Conservation (phyloP, 345 rosid genomes). For the Dipteronia dyeriana region DNA sequence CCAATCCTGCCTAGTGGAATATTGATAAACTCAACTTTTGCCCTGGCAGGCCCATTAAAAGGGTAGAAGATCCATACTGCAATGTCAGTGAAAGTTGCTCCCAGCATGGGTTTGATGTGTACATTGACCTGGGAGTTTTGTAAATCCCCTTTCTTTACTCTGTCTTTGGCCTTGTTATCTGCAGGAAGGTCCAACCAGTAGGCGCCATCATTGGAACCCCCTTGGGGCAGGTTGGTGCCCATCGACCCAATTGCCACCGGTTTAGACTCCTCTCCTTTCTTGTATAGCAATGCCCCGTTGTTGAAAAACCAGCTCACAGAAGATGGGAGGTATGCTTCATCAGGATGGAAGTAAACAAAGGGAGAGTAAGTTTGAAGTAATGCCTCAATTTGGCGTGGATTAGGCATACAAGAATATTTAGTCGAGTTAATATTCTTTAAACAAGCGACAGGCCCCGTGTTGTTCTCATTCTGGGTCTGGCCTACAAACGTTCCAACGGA, state of each 20-base stretch:
- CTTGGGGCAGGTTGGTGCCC: slow-evolving; percentile 87
- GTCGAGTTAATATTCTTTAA: slow-evolving; percentile 51
- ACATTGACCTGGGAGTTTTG: slow-evolving; percentile 49
- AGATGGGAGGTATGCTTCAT: slow-evolving; percentile 72
- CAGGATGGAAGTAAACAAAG: slow-evolving; percentile 64
- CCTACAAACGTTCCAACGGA: slow-evolving; percentile 62
- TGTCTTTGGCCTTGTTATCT: slow-evolving; percentile 46
- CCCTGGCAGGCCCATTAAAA: slow-evolving; percentile 76
- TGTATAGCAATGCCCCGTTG: slow-evolving; percentile 76
- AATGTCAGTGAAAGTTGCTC: slow-evolving; percentile 78
- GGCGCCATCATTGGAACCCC: slow-evolving; percentile 66
- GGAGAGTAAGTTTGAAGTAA: slow-evolving; percentile 64
- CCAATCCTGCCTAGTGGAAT: slow-evolving; percentile 66
- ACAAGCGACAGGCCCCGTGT: slow-evolving; percentile 39
- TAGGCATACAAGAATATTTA: slow-evolving; percentile 58
- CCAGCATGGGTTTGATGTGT: slow-evolving; percentile 76
- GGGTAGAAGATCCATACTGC: slow-evolving; percentile 81
- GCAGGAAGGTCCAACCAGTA: slow-evolving; percentile 83
- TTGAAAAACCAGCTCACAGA: slow-evolving; percentile 71
- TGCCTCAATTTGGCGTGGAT: slow-evolving; percentile 43
- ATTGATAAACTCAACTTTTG: slow-evolving; percentile 58
- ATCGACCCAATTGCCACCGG: slow-evolving; percentile 49
- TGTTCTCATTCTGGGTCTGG: slow-evolving; percentile 32
- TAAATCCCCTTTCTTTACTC: slow-evolving; percentile 70
- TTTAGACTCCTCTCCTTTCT: slow-evolving; percentile 60